Percentiles rank a stretch among this genome's conserved stretches.
phyloP scores from a whole-genome alignment of 164 flowering plant genomes.

The grape (Vitis vinifera) region ASM3070453v1 NC_081811.1:4968501-4969000 shows the following conservation, averaged over 20 bases:
- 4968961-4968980: constrained; percentile 2
- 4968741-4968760: constrained; percentile 9
- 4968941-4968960: not conserved
- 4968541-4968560: constrained; percentile 34
- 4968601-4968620: no score
- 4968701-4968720: constrained; percentile 92
- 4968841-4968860: constrained; percentile 8
- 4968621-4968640: constrained; percentile 64
- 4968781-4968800: constrained; percentile 85
- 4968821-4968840: constrained; percentile 9
- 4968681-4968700: constrained; percentile 59
- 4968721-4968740: constrained; percentile 33
- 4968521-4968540: constrained; percentile 77
- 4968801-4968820: constrained; percentile 40
- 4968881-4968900: constrained; percentile 64
- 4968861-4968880: constrained; percentile 35
- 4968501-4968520: constrained; percentile 35
- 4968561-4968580: not conserved
- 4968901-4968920: constrained; percentile 90
- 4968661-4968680: constrained; percentile 41
- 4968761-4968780: constrained; percentile 46
- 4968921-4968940: constrained; percentile 51
- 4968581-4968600: not conserved
- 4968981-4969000: constrained; percentile 3
- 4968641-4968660: constrained; percentile 70